These are phyloP conservation scores for Dimocarpus longan DNA, from an alignment of 345 rosid genomes.

Conservation along the genomic window DNA sequence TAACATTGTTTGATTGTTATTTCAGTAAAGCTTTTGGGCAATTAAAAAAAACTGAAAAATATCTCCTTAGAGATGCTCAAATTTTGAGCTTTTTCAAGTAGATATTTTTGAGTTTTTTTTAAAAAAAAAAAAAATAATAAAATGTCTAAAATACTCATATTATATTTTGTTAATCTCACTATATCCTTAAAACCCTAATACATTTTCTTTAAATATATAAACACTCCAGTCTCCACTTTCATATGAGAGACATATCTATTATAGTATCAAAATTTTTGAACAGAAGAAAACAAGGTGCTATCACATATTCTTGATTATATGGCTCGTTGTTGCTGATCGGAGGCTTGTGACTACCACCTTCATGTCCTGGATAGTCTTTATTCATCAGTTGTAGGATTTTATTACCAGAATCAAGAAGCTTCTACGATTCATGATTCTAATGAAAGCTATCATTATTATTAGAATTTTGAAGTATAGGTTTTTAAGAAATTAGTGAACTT, in stretches of 20 bases:
- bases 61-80: no score
- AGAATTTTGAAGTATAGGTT: neutral
- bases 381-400: conserved; percentile 21
- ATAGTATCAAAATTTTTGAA: neutral
- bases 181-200: no score
- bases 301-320: neutral
- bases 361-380: conserved; percentile 17
- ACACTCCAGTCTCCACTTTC: no score
- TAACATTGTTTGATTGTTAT: no score
- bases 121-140: no score
- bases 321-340: conserved; percentile 28
- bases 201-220: no score
- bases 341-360: conserved; percentile 15
- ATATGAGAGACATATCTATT: neutral
- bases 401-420: conserved; percentile 3
- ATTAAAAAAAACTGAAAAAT: no score
- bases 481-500: conserved; percentile 1
- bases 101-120: no score
- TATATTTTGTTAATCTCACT: no score
- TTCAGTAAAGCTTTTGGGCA: no score
- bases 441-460: neutral
- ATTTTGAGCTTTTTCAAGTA: no score
- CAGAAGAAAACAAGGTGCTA: neutral
- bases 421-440: conserved; percentile 6
- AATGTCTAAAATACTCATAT: no score